Conservation (phyloP, 352 stramenopile species). For the Pythium rishiriense region DNA sequence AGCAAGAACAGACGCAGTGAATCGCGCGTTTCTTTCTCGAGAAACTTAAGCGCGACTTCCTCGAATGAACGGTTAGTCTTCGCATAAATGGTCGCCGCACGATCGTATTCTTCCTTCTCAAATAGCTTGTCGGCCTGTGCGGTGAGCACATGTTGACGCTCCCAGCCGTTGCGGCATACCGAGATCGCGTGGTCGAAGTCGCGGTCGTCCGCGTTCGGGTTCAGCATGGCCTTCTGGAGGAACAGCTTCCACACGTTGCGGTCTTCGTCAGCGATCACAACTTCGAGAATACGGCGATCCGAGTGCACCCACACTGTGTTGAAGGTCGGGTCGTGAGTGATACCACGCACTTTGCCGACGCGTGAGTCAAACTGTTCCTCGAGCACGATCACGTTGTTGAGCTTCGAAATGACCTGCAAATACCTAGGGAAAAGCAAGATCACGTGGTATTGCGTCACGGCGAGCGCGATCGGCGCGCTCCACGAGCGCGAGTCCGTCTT, state of each 20-base stretch:
- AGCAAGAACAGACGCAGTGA: constrained; percentile 88
- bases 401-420: constrained; percentile 85
- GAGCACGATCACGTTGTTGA: constrained; percentile 85
- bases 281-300: constrained; percentile 74
- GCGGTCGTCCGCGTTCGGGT: constrained; percentile 58
- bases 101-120: constrained; percentile 80
- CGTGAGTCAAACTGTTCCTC: constrained; percentile 81
- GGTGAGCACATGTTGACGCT: constrained; percentile 86
- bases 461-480: constrained; percentile 78
- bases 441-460: constrained; percentile 92
- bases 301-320: constrained; percentile 87
- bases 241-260: constrained; percentile 92
- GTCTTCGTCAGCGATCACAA: constrained; percentile 86
- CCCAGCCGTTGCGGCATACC: constrained; percentile 79
- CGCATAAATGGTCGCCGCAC: constrained; percentile 87
- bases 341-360: constrained; percentile 65
- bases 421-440: constrained; percentile 84
- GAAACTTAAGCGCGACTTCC: constrained; percentile 90
- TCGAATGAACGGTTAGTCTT: constrained; percentile 90
- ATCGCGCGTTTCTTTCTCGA: constrained; percentile 82
- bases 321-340: constrained; percentile 73
- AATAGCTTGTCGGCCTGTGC: constrained; percentile 92
- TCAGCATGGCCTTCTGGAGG: constrained; percentile 81
- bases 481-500: constrained; percentile 48
- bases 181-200: constrained; percentile 89